phyloP scores from a whole-genome alignment of 2,329 filamentous ascomycete genomes.

The Nothophaeocryptopus gaeumannii region DNA sequence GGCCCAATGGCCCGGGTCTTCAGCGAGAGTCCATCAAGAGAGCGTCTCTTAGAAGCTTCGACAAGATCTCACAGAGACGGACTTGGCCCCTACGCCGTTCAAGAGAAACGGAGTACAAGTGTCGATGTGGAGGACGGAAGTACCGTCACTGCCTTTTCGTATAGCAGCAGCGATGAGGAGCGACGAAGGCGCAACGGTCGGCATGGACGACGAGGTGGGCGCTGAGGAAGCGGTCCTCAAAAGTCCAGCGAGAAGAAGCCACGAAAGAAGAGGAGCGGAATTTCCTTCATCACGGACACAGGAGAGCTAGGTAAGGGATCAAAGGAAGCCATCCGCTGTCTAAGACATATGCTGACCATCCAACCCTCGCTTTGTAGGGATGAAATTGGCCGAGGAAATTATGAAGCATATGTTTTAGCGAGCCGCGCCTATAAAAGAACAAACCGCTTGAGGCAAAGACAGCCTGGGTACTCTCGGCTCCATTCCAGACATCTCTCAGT shows the following conservation, averaged over 20 bases:
- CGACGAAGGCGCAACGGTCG: constrained; percentile 1
- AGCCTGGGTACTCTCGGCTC: too few relatives aligned
- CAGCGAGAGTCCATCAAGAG: constrained; percentile 33
- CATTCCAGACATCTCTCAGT: too few relatives aligned
- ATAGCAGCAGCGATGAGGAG: constrained; percentile 1
- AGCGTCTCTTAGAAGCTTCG: constrained; percentile 10
- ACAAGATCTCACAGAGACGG: constrained; percentile 10
- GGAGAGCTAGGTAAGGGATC: constrained; percentile 2
- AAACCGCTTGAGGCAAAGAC: too few relatives aligned
- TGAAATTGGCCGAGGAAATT: constrained; percentile 15
- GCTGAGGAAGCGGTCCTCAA: constrained; percentile 14
- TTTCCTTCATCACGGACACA: constrained; percentile 9
- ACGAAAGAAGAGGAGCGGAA: constrained; percentile 2
- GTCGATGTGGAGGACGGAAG: constrained; percentile 21
- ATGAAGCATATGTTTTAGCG: constrained; percentile 12
- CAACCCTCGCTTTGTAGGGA: too few relatives aligned
- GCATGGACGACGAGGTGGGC: constrained; percentile 10
- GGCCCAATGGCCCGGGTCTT: constrained; percentile 13
- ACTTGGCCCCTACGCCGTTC: constrained; percentile 23
- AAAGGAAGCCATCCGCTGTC: constrained; percentile 1
- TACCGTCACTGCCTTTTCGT: constrained; percentile 5
- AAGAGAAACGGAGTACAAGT: constrained; percentile 16
- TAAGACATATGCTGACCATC: background rate
- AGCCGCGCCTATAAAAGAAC: too few relatives aligned
- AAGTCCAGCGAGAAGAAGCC: constrained; percentile 2